Evolutionary conservation across 2,329 filamentous ascomycete genomes (phyloP).

Genomic region (Penicillium hesseltinei): DNA sequence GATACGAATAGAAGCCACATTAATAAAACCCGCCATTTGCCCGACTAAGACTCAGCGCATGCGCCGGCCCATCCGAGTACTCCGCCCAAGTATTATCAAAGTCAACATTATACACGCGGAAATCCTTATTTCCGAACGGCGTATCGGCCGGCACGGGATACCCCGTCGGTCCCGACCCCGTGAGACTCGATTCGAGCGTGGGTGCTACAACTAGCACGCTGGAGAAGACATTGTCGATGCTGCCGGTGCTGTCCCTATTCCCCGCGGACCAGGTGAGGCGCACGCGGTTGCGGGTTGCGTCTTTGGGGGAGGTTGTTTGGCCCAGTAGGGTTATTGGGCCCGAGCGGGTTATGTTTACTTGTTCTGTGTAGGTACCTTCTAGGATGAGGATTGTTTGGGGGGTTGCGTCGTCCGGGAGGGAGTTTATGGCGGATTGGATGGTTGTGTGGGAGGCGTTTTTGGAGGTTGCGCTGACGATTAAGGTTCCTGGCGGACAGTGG

Average conservation of each 20-base stretch:
- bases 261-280: constrained; percentile 60
- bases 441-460: constrained; percentile 31
- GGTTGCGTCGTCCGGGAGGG: constrained; percentile 46
- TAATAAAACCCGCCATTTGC: constrained; percentile 68
- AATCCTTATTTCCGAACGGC: constrained; percentile 62
- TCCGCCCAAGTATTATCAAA: constrained; percentile 61
- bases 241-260: constrained; percentile 45
- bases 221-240: constrained; percentile 61
- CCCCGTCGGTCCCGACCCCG: constrained; percentile 61
- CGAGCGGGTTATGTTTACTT: constrained; percentile 63
- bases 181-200: constrained; percentile 61
- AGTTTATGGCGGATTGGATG: constrained; percentile 50
- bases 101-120: constrained; percentile 66
- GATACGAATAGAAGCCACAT: constrained; percentile 65
- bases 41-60: constrained; percentile 60
- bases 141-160: constrained; percentile 60
- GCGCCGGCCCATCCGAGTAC: constrained; percentile 54
- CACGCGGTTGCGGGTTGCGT: constrained; percentile 51
- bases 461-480: constrained; percentile 29
- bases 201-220: constrained; percentile 62
- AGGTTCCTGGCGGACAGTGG: constrained; percentile 29
- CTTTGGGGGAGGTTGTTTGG: constrained; percentile 50
- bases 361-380: constrained; percentile 61
- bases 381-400: constrained; percentile 59
- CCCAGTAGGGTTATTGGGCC: constrained; percentile 63